These are phyloP conservation scores for Amylostereum areolatum DNA, from an alignment of 1,284 basidiomycete species.

Conservation along the genomic window DNA sequence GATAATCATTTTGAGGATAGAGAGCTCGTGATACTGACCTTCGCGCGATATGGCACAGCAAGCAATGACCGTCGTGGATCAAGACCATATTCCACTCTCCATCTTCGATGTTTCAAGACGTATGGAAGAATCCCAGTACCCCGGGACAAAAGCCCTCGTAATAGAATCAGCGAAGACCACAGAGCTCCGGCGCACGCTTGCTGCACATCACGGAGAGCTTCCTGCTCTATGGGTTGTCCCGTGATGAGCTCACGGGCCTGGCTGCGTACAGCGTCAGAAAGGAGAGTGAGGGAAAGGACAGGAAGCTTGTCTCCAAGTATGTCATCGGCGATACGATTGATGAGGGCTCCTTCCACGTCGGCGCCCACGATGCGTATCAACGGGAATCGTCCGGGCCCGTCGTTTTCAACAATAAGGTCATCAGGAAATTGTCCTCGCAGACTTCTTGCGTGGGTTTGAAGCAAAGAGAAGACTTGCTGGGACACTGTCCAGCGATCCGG, in stretches of 20 bases:
- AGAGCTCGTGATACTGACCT: constrained; percentile 19
- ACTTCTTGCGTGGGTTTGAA: constrained; percentile 3
- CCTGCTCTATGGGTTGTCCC: no score
- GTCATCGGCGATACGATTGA: constrained; percentile 3
- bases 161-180: constrained; percentile 34
- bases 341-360: neutral
- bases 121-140: constrained; percentile 32
- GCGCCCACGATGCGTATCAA: constrained; percentile 10
- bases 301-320: constrained; percentile 6
- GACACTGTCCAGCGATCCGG: constrained; percentile 42
- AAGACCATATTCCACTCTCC: constrained; percentile 51
- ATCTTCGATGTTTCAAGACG: constrained; percentile 35
- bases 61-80: constrained; percentile 37
- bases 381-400: constrained; percentile 6
- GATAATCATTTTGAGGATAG: no score
- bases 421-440: constrained; percentile 9
- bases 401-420: neutral
- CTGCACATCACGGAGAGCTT: no score
- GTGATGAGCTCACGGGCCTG: no score
- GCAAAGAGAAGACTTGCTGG: constrained; percentile 32
- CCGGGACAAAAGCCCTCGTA: constrained; percentile 36
- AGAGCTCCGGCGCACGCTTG: no score
- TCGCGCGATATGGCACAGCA: constrained; percentile 49
- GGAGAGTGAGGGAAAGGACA: constrained; percentile 1
- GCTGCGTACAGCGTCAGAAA: neutral